Conservation (phyloP, 257 asterid genomes). For the Nicotiana tomentosiformis region DNA sequence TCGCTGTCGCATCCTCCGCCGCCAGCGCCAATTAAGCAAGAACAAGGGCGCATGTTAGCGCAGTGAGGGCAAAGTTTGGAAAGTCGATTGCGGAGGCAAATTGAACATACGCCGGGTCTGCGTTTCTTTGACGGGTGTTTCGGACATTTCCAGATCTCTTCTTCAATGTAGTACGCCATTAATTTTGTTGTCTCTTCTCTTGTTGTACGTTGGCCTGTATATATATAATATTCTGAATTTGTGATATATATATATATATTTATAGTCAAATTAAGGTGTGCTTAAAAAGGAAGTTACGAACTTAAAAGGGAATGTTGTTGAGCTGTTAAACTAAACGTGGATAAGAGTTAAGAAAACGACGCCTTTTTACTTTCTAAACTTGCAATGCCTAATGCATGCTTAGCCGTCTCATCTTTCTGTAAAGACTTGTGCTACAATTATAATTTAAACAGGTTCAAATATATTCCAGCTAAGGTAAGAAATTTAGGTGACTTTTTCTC, state of each 20-base stretch:
- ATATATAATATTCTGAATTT: neutral
- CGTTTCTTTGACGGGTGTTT: slow-evolving; percentile 10
- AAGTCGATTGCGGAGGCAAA: slow-evolving; percentile 6
- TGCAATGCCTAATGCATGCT: neutral
- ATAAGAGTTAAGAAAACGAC: neutral
- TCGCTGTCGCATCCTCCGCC: slow-evolving; percentile 16
- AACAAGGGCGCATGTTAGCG: slow-evolving; percentile 60
- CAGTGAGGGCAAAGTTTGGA: slow-evolving; percentile 19
- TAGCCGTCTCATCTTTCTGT: neutral
- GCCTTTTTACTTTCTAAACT: neutral
- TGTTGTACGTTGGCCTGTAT: neutral
- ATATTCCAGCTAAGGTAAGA: neutral
- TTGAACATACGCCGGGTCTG: slow-evolving; percentile 5
- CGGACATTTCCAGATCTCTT: slow-evolving; percentile 8
- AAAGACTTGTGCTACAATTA: neutral
- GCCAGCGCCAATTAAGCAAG: slow-evolving; percentile 5
- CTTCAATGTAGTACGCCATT: slow-evolving; percentile 2
- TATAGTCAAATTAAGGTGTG: too few species aligned
- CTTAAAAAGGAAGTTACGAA: too few species aligned
- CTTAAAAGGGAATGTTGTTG: neutral
- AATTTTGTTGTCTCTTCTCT: too few species aligned
- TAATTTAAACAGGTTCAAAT: neutral
- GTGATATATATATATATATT: neutral
- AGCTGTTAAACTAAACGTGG: neutral
- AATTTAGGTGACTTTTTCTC: neutral